A percentile compares a stretch with the other conserved stretches of the same genome.
Evolutionary conservation across 2,329 filamentous ascomycete species (phyloP).

Genomic region (Aspergillus awamori): DNA sequence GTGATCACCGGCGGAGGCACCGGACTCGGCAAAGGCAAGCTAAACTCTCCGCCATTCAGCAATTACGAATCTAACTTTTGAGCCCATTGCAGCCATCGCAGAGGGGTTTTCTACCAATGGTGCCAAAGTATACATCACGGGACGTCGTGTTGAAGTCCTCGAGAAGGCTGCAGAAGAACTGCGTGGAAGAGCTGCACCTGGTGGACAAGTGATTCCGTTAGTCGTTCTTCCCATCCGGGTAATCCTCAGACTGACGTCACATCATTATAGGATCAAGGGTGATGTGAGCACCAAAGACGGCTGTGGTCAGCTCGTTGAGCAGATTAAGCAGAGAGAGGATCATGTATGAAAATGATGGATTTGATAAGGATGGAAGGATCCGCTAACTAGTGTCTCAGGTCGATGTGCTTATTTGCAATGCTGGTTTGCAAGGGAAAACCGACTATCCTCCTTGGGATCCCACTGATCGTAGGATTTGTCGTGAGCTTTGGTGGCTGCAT

Average conservation of each 20-base stretch:
- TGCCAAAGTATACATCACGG: no score
- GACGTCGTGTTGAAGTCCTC: no score
- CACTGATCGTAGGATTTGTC: not conserved
- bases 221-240: not conserved
- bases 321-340: not conserved
- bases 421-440: not conserved
- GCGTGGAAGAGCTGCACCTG: not conserved
- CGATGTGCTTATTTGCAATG: not conserved
- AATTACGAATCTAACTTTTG: no score
- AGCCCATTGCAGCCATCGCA: no score
- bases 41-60: no score
- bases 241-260: not conserved
- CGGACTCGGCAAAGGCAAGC: no score
- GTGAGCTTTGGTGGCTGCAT: not conserved
- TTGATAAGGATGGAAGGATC: accelerated
- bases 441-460: not conserved
- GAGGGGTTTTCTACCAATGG: no score
- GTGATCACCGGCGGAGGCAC: no score
- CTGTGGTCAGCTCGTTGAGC: not conserved
- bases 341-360: not conserved
- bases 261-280: not conserved
- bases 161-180: no score
- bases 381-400: not conserved
- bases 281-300: not conserved
- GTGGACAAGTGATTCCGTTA: not conserved